Percentiles rank a stretch among this genome's conserved stretches.
Evolutionary conservation across 2,329 filamentous ascomycete genomes (phyloP).

Genomic region (Cladophialophora bantiana): DNA sequence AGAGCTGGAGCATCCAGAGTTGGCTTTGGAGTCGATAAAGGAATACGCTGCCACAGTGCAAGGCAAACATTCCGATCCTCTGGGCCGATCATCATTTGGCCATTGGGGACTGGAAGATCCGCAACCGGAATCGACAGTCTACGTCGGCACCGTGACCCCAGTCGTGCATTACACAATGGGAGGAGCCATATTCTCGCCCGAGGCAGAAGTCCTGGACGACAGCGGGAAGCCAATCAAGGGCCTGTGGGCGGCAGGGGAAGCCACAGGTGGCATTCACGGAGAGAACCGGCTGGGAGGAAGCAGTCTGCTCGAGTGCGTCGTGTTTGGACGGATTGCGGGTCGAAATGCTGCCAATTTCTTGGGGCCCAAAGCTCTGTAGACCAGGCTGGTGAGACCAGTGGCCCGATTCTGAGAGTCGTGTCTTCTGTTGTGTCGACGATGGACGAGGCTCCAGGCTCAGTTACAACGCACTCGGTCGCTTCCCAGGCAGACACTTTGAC

Average conservation of each 20-base stretch:
- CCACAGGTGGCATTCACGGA: conserved; percentile 70
- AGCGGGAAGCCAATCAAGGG: conserved; percentile 58
- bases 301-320: conserved; percentile 68
- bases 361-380: not conserved
- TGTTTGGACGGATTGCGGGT: conserved; percentile 68
- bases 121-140: conserved; percentile 61
- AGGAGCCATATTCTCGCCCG: conserved; percentile 64
- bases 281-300: conserved; percentile 68
- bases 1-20: conserved; percentile 52
- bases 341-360: conserved; percentile 51
- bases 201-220: conserved; percentile 58
- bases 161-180: conserved; percentile 74
- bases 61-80: conserved; percentile 50
- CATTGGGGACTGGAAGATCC: conserved; percentile 61
- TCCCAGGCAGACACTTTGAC: no score
- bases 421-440: not conserved
- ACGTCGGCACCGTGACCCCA: conserved; percentile 67
- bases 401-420: not conserved
- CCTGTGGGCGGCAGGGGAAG: conserved; percentile 69
- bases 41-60: conserved; percentile 58
- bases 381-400: not conserved
- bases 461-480: not conserved
- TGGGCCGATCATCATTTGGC: conserved; percentile 62
- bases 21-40: conserved; percentile 54
- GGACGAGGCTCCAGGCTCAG: not conserved